Evolutionary conservation across 805 yeast species (phyloP), one percentile per base, ranked within the genome.

Genomic region (Kodamaea lidongshanica): DNA sequence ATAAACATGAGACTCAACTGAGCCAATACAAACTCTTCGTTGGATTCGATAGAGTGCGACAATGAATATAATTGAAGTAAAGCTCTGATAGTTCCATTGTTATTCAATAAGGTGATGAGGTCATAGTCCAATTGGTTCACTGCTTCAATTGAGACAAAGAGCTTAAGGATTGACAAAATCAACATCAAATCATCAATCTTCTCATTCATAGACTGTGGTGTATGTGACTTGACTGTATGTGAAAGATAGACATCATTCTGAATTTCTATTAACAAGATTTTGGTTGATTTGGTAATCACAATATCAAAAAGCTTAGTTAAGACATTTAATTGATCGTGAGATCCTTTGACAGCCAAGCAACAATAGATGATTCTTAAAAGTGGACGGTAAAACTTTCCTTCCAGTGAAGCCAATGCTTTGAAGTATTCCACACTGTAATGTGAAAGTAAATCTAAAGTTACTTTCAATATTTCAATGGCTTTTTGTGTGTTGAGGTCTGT

Each of bases 1-100:
- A 87, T 63, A 40, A 74, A 83, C 44, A 74, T 67, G 38, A 88
- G 58, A 7, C 86, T 61, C 23, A 84, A 52, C 39, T 83, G 88
- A 0, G 92, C 89, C 46, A 81, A 73, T 0, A 79, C 59, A 13
- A 78, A 77, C 26, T 81, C 88, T 25, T 68, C 74, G 34, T 76
- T 69, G 5, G 77, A 61, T 39, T 69, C 73, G 22, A 78, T 56
- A 19, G 72, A 53, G 41, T 81, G 83, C 0, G 92, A 71, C 33
- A 76, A 71, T 0, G 92, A 70, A 51, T 77, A 86, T 8, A 83
- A 57, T 31, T 75, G 74, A 42, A 82, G 50, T 10, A 83, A 62
- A 0, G 82, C 65, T 30, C 74, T 69, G 13, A 81, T 63, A 0
- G 86, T 70, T 2, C 79, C 86, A 13, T 70, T 62, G 10, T 70